Percentiles rank a stretch among this genome's conserved stretches.
Conservation (phyloP, 768 basidiomycete genomes). For the Cystoderma amianthinum region DNA sequence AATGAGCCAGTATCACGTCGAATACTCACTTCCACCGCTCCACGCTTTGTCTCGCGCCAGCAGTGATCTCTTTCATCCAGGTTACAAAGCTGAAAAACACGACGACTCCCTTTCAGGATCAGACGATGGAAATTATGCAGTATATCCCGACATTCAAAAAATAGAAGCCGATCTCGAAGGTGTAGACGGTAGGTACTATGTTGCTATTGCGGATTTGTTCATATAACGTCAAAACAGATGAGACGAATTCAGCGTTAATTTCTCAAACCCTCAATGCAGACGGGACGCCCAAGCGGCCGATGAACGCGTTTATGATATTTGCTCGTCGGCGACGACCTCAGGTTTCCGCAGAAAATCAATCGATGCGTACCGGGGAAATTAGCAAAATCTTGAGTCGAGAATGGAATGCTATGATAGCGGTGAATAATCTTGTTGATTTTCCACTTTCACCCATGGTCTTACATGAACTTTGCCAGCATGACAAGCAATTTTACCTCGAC, state of each 20-base stretch:
- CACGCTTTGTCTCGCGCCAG: constrained; percentile 19
- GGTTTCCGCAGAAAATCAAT: constrained; percentile 80
- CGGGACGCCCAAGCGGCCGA: constrained; percentile 83
- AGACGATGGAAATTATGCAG: constrained; percentile 41
- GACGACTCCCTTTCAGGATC: constrained; percentile 52
- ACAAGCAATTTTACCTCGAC: constrained; percentile 85
- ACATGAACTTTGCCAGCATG: constrained; percentile 43
- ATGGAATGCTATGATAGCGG: constrained; percentile 77
- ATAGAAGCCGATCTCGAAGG: constrained; percentile 41
- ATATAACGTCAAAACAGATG: constrained; percentile 14
- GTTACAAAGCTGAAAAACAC: constrained; percentile 18
- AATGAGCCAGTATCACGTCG: constrained; percentile 23
- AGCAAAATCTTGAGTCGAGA: constrained; percentile 84
- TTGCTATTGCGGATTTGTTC: too few species aligned
- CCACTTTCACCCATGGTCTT: constrained; percentile 6
- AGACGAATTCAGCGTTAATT: constrained; percentile 44
- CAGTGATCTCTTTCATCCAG: constrained; percentile 15
- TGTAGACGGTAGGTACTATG: too few species aligned
- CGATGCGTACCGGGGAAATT: constrained; percentile 87
- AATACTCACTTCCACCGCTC: constrained; percentile 10
- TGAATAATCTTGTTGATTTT: constrained; percentile 23
- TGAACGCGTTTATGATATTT: constrained; percentile 96
- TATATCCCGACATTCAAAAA: constrained; percentile 29
- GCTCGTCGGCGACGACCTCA: constrained; percentile 77
- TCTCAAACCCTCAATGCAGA: constrained; percentile 80